phyloP scores from a whole-genome alignment of 768 basidiomycete genomes.

The Leccinum rimulosum region DNA sequence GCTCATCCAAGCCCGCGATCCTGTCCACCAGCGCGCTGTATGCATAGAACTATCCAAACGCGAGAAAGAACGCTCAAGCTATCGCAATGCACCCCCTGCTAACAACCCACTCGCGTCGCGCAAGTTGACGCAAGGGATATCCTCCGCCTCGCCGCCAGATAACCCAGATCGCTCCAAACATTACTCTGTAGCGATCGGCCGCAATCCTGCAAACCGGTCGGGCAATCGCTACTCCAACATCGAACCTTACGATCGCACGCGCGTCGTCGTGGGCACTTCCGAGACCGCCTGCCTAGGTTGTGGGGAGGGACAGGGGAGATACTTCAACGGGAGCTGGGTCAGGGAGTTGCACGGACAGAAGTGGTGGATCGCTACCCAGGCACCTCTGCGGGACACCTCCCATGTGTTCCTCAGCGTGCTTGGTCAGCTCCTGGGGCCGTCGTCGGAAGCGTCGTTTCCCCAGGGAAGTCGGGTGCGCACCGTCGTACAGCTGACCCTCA shows the following conservation, averaged over 20 bases:
- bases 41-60: slow-evolving; percentile 38
- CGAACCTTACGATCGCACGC: slow-evolving; percentile 78
- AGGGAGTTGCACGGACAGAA: slow-evolving; percentile 66
- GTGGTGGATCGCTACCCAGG: slow-evolving; percentile 87
- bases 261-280: slow-evolving; percentile 50
- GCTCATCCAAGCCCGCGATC: slow-evolving; percentile 15
- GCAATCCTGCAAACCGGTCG: slow-evolving; percentile 39
- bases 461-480: slow-evolving; percentile 56
- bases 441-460: slow-evolving; percentile 25
- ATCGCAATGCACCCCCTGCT: slow-evolving; percentile 24
- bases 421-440: slow-evolving; percentile 43
- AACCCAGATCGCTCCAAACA: slow-evolving; percentile 33
- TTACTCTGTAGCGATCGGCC: slow-evolving; percentile 58
- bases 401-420: slow-evolving; percentile 78
- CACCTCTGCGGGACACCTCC: slow-evolving; percentile 65
- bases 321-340: slow-evolving; percentile 89
- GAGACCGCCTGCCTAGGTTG: slow-evolving; percentile 14
- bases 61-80: slow-evolving; percentile 34
- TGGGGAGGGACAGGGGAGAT: slow-evolving; percentile 41
- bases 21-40: slow-evolving; percentile 23
- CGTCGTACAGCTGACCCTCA: slow-evolving; percentile 78
- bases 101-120: slow-evolving; percentile 10
- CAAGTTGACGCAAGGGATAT: slow-evolving; percentile 7
- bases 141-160: slow-evolving; percentile 9
- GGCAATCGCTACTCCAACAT: slow-evolving; percentile 74